Base-by-base conservation (phyloP, 2,329 filamentous ascomycete genomes). In the Colletotrichum theobromicola region DNA sequence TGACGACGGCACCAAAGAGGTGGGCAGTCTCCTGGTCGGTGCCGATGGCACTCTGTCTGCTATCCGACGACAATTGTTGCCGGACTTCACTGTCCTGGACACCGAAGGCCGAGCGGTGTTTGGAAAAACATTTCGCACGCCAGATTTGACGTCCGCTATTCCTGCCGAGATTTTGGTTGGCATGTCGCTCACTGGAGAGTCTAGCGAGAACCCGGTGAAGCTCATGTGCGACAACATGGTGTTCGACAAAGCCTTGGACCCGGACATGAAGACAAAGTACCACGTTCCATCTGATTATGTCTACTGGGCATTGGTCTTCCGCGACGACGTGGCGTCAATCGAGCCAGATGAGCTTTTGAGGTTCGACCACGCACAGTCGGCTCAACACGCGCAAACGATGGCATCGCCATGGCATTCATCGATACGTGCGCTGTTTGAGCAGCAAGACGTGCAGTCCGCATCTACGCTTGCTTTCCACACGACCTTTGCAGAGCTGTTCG, bases 71-170 rank as follows among this genome's bases (percentile, higher is more conserved):
- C 85, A 86, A 68, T 76, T 82, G 21, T 72, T 86, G 4, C 85
- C 85, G 1, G 66, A 80, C 1, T 79, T 81, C 42, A 74, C 78
- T 24, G 72, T 80, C 6, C 63, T 87, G 6, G 85, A 88, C 73
- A 84, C 84, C 0, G 79, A 81, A 10, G 80, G 81, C 18, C 78
- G 83, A 13, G 81, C 82, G 30, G 79, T 87, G 13, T 87, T 84
- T 66, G 85, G 85, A 24, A 86, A 85, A 74, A 85, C 84, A 2
- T 78, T 79, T 4, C 46, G 85, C 28, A 82, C 78, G 4, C 55
- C 69, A 3, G 79, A 82, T 37, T 70, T 83, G 13, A 26, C 71
- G 5, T 60, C 65, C 15, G 62, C 68, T 1, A 77, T 81, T 28
- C 74, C 75, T 4, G 26, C 75, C 1, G 67, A 76, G 10, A 76